Conservation (phyloP, 257 asterid species). For the Ajuga chamaepitys region DNA sequence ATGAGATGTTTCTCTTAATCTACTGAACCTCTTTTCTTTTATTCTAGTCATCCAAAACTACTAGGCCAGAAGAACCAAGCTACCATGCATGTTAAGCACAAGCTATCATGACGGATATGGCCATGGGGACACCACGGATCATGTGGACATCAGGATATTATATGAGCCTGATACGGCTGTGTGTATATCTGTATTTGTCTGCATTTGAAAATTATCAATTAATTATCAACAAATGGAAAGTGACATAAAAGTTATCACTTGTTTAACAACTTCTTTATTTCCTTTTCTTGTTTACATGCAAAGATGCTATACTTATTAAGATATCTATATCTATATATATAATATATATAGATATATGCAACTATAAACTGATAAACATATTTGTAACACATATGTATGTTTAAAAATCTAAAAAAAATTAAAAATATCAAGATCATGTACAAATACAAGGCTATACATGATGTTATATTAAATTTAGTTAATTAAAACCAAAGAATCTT, state of each 20-base stretch:
- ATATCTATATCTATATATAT: too few species aligned
- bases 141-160: neutral
- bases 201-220: neutral
- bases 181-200: neutral
- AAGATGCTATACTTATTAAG: neutral
- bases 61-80: neutral
- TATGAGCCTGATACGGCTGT: neutral
- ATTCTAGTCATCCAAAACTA: neutral
- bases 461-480: neutral
- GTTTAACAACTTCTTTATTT: neutral
- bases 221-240: neutral
- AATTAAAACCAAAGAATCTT: neutral
- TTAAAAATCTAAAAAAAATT: neutral
- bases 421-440: neutral
- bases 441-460: neutral
- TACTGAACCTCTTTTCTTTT: neutral
- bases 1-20: neutral
- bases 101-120: neutral
- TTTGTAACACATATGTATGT: neutral
- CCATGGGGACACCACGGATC: neutral
- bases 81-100: neutral
- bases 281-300: neutral
- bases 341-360: too few species aligned
- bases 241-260: neutral
- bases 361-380: neutral